Conservation (phyloP, 192 early-diverging fungal species). For the Coemansia sp. region DNA sequence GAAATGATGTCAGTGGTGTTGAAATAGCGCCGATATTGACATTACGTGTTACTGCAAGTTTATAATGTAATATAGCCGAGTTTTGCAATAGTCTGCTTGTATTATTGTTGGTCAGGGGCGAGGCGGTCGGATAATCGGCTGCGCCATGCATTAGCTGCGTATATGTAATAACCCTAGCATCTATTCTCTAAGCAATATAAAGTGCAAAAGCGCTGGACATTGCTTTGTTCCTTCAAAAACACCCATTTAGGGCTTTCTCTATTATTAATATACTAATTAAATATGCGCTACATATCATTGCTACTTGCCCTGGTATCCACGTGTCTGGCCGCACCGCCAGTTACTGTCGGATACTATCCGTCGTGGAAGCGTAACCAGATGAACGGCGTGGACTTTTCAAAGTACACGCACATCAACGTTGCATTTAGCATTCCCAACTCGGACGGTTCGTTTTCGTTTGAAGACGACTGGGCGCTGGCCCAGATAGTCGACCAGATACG, state of each 20-base stretch:
- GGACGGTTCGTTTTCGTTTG: conserved; percentile 41
- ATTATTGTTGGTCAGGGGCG: too few relatives aligned
- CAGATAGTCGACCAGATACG: conserved; percentile 45
- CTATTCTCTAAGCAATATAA: too few relatives aligned
- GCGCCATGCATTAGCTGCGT: too few relatives aligned
- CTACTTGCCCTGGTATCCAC: neutral
- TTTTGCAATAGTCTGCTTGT: too few relatives aligned
- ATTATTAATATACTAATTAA: too few relatives aligned
- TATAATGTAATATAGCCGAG: neutral
- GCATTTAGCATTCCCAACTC: conserved; percentile 57
- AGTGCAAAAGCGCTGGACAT: too few relatives aligned
- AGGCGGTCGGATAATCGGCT: too few relatives aligned
- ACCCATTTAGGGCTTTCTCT: too few relatives aligned
- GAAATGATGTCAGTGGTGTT: neutral
- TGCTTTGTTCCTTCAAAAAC: too few relatives aligned
- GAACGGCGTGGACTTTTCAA: conserved; percentile 26
- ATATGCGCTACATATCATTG: neutral
- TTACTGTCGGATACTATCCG: conserved; percentile 44
- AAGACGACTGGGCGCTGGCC: conserved; percentile 46
- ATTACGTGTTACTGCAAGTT: neutral
- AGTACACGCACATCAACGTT: conserved; percentile 72
- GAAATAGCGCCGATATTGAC: neutral
- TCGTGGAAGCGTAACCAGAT: conserved; percentile 37
- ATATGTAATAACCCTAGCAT: too few relatives aligned
- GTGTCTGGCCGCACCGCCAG: conserved; percentile 1